Evolutionary conservation across 1,284 basidiomycete genomes (phyloP).

Genomic region (Naganishia cerealis): DNA sequence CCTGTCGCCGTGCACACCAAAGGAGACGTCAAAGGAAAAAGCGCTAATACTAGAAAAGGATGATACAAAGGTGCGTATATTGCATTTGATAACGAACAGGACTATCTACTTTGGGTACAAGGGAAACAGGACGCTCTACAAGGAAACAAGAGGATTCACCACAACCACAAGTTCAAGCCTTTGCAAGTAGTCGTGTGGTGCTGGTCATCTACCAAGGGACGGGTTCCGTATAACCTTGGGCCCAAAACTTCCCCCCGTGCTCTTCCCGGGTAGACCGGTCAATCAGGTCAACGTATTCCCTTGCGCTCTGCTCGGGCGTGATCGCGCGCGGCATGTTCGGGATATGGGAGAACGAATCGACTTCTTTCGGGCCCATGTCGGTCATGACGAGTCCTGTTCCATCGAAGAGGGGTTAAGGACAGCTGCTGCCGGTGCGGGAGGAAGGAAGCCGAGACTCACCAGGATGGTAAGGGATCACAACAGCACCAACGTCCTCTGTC

Average conservation of each 20-base stretch:
- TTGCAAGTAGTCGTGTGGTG: too few relatives aligned
- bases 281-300: constrained; percentile 3
- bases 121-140: too few relatives aligned
- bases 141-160: too few relatives aligned
- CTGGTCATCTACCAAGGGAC: constrained; percentile 5
- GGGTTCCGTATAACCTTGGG: neutral
- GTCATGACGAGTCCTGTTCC: constrained; percentile 15
- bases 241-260: constrained; percentile 15
- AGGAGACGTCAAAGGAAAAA: too few relatives aligned
- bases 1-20: too few relatives aligned
- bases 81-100: too few relatives aligned
- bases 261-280: constrained; percentile 7
- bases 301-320: constrained; percentile 10
- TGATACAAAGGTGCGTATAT: too few relatives aligned
- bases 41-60: too few relatives aligned
- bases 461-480: constrained; percentile 23
- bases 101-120: too few relatives aligned
- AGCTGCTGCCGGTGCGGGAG: too few relatives aligned
- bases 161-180: too few relatives aligned
- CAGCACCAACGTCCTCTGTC: constrained; percentile 12
- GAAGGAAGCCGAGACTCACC: neutral
- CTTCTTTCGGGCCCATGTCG: constrained; percentile 3
- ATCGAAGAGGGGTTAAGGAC: too few relatives aligned
- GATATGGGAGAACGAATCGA: neutral
- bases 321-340: constrained; percentile 6